A percentile compares a stretch with the other conserved stretches of the same genome.
phyloP scores from a whole-genome alignment of 345 rosid species.

The Carallia brachiata region DNA sequence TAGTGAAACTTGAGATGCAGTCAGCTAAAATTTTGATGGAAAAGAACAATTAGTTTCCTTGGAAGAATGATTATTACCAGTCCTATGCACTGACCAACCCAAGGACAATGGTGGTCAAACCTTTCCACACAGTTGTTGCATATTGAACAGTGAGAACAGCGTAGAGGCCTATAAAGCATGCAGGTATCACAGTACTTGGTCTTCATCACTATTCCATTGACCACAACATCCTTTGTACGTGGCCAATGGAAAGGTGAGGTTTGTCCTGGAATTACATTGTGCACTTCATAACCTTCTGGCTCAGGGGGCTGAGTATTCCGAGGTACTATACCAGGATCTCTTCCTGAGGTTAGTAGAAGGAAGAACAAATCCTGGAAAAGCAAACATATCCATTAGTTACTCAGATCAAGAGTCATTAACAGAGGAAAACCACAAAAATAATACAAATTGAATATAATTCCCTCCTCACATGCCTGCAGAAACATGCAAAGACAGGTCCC shows the following conservation, averaged over 20 bases:
- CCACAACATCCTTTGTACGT: constrained; percentile 60
- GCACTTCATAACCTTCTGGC: constrained; percentile 46
- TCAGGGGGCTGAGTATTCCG: constrained; percentile 79
- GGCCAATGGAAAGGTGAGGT: constrained; percentile 55
- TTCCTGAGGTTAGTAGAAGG: constrained; percentile 79
- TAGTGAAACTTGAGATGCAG: constrained; percentile 5
- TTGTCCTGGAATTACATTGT: constrained; percentile 40
- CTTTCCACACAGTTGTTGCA: constrained; percentile 95
- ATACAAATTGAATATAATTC: too few species aligned
- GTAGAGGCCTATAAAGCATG: constrained; percentile 88
- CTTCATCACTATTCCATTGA: constrained; percentile 74
- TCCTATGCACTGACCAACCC: constrained; percentile 99
- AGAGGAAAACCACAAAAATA: too few species aligned
- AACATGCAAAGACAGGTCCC: neutral
- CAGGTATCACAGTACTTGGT: constrained; percentile 93
- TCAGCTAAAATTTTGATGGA: neutral
- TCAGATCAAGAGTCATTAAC: neutral
- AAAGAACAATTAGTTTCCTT: neutral
- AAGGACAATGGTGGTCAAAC: constrained; percentile 99
- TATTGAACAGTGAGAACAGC: constrained; percentile 98
- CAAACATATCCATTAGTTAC: constrained; percentile 21
- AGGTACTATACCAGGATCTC: constrained; percentile 96
- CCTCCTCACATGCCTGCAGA: too few species aligned
- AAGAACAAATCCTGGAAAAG: constrained; percentile 62
- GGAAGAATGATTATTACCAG: constrained; percentile 49